Base-by-base conservation (phyloP, 768 basidiomycete species). In the Cystofilobasidium bisporidii region DNA sequence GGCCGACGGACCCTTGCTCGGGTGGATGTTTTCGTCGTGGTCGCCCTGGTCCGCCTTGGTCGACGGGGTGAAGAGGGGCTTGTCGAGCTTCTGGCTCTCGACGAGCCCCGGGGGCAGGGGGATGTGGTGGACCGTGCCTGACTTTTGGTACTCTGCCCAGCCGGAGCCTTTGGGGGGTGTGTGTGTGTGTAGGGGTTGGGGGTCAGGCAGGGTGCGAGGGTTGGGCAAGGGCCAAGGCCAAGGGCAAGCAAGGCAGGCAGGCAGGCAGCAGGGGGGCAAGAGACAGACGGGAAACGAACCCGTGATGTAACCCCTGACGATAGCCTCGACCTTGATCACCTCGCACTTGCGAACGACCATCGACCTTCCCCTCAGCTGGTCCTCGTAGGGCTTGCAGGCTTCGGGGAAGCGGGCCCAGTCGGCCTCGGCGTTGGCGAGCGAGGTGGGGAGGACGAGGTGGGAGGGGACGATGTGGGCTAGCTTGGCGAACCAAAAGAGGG, bases 1-100 rank as follows among this genome's bases (percentile, higher is more conserved):
- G 41, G 1, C n/a, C 10, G 26, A 71, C 78, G 60, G 55, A 86
- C 89, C 86, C 82, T 83, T 80, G 67, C 86, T 84, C 8, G 89
- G 88, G 60, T 88, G 87, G 70, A 94, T 91, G 75, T 99, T 99
- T 77, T 98, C 93, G 76, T 99, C 96, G 74, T 99, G 93, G 53
- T 82, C 81, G 1, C 96, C 96, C 73, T 87, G 86, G 64, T 91
- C 91, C 0, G 94, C 96, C 76, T 99, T 98, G 9, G 96, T 98
- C 0, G 91, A 94, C 0, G 96, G 96, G 0, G 96, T 99, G 76
- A 99, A 93, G 33, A 97, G 78, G 1, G 93, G 89, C 68, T 85
- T 79, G 0, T 86, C 83, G 26, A 99, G 79, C 74, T 87, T 86
- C 72, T 89, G 82, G 0, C 88, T 89, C 80, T 99, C 93, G n/a